Conservation (phyloP, 2,329 filamentous ascomycete genomes). For the Tympanopsis confertula region DNA sequence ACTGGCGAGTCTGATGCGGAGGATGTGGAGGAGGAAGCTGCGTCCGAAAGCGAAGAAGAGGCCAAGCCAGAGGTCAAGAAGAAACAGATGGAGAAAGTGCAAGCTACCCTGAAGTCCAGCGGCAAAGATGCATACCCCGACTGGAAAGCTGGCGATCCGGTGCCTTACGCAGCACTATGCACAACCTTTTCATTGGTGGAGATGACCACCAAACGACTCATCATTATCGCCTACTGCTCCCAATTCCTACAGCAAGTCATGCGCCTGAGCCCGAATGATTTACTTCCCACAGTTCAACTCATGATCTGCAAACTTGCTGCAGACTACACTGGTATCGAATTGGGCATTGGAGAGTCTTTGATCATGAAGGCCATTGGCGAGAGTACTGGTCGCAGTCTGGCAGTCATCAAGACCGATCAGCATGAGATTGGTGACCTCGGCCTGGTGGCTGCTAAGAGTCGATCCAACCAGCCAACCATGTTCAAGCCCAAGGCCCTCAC, state of each 20-base stretch:
- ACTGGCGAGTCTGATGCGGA: neutral
- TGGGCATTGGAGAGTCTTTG: conserved; percentile 94
- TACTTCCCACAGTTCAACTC: conserved; percentile 77
- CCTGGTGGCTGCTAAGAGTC: conserved; percentile 86
- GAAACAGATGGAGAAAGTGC: conserved; percentile 70
- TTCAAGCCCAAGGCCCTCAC: conserved; percentile 92
- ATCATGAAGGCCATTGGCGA: conserved; percentile 99
- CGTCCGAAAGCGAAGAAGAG: neutral
- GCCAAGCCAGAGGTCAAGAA: conserved; percentile 27
- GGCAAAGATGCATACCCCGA: conserved; percentile 81
- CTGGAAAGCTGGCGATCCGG: conserved; percentile 79
- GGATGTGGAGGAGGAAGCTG: neutral
- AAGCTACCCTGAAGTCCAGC: conserved; percentile 59
- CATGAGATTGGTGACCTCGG: conserved; percentile 94
- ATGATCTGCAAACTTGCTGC: conserved; percentile 98
- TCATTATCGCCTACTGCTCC: conserved; percentile 81
- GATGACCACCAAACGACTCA: conserved; percentile 80
- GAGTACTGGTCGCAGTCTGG: conserved; percentile 75
- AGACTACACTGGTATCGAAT: conserved; percentile 89
- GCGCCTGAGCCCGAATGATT: conserved; percentile 74
- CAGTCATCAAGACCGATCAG: conserved; percentile 88
- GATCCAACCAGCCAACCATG: conserved; percentile 92
- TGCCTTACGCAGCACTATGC: conserved; percentile 89
- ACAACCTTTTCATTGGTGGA: conserved; percentile 90
- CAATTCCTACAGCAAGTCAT: conserved; percentile 90